Evolutionary conservation across 2,329 filamentous ascomycete species (phyloP), one percentile per base, ranked within the genome.

Genomic region (Alternaria sp.): DNA sequence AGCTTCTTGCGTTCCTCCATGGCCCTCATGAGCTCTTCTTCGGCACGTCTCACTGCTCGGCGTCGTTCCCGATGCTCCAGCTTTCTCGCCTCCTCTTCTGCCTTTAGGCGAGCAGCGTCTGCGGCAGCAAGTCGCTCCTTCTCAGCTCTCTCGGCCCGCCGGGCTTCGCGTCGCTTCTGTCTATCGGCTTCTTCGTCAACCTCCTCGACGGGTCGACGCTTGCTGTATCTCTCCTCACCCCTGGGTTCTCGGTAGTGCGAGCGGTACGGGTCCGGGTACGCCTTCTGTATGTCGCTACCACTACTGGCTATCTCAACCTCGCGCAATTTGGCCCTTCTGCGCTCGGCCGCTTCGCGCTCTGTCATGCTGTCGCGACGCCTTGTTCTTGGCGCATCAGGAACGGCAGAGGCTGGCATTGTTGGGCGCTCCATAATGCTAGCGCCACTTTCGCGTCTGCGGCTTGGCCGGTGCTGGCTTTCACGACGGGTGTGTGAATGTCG

Each of bases 351-450:
- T 32, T 79, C 77, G 19, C 71, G 70, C 13, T 77, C 76, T 4
- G 75, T 75, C 36, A 77, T 74, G 56, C 76, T 78, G 54, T 79
- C 76, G 10, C 72, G 71, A 26, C 76, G 71, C 49, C 74, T 78
- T 30, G 64, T 71, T 44, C 68, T 74, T 9, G 69, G 61, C 21
- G 69, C 67, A 13, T 69, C 66, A 28, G 65, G 58, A 21, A 73
- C 28, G 26, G 71, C 67, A 6, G 65, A 57, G 1, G 44, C 57
- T 19, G 69, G 65, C 12, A 74, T 44, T 10, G 52, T 54, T 10
- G 76, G 74, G 36, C 69, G 67, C 56, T 79, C 74, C 54, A 68
- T 72, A 6, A 65, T 69, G 45, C 69, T 74, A 10, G 72, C 67
- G 54, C 76, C 76, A 55, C 76, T 79, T 52, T 79, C 76, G 21